These are phyloP conservation scores for Dipteronia sinensis DNA, from an alignment of 345 rosid genomes.

Conservation along the genomic window DNA sequence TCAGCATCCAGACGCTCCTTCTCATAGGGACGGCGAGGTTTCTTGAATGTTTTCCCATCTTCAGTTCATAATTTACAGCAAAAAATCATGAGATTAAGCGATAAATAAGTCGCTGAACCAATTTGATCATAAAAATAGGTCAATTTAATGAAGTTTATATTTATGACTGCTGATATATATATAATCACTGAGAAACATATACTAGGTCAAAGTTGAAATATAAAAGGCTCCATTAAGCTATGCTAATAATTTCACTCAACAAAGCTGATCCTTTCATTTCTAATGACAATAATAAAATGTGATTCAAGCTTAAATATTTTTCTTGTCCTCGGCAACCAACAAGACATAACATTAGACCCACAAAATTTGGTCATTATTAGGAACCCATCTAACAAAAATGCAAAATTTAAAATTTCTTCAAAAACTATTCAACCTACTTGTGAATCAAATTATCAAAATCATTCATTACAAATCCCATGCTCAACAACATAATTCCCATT, in stretches of 20 bases:
- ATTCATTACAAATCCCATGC: not conserved
- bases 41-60: conserved; percentile 60
- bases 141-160: not conserved
- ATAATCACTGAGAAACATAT: too few species aligned
- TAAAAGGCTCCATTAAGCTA: not conserved
- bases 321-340: not conserved
- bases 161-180: not conserved
- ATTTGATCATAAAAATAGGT: not conserved
- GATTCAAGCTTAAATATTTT: not conserved
- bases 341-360: not conserved
- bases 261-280: too few species aligned
- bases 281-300: too few species aligned
- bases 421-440: not conserved
- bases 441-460: not conserved
- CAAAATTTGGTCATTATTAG: too few species aligned
- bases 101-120: not conserved
- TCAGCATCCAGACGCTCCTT: conserved; percentile 60
- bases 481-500: not conserved
- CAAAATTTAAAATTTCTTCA: not conserved
- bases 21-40: conserved; percentile 56
- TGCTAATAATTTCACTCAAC: not conserved
- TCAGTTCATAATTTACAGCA: not conserved
- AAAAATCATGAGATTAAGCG: not conserved
- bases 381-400: not conserved
- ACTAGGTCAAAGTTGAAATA: too few species aligned